A percentile compares a stretch with the other conserved stretches of the same genome.
These are phyloP conservation scores for Platanthera zijinensis DNA, from an alignment of 106 monocot genomes.

Conservation along the genomic window DNA sequence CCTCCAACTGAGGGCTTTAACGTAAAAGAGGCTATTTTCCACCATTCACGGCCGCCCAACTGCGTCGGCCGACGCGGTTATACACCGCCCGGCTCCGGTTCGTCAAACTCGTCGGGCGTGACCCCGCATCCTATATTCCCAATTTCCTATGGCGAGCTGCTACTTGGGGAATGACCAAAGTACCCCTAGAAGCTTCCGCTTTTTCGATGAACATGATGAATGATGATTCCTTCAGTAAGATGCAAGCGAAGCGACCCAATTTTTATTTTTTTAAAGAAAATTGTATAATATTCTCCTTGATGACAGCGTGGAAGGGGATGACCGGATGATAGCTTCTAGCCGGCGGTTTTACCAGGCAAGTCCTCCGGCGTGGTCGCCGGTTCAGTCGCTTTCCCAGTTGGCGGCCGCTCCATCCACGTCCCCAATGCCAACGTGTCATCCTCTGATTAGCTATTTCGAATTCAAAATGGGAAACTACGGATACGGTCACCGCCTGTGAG, in stretches of 20 bases:
- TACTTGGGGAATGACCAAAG: neutral
- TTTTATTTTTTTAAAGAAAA: neutral
- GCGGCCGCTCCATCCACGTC: constrained; percentile 1
- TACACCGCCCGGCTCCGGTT: too few species aligned
- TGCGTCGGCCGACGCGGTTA: constrained; percentile 2
- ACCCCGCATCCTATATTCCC: neutral
- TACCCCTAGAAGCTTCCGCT: neutral
- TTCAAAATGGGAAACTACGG: neutral
- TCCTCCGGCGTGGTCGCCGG: neutral
- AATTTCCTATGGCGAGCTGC: neutral
- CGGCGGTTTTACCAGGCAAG: neutral
- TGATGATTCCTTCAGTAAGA: neutral
- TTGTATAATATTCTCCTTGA: neutral
- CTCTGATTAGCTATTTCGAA: constrained; percentile 3
- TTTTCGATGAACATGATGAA: neutral
- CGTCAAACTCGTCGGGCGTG: neutral
- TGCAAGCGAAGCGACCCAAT: neutral
- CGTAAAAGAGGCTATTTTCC: neutral
- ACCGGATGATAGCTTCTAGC: neutral
- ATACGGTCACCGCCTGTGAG: neutral
- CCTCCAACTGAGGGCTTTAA: neutral
- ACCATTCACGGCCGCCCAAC: neutral
- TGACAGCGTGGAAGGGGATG: neutral
- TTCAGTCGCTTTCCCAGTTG: neutral
- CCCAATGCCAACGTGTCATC: neutral